Base-by-base conservation (phyloP, 139 green algal species). In the Mychonastes homosphaera region DNA sequence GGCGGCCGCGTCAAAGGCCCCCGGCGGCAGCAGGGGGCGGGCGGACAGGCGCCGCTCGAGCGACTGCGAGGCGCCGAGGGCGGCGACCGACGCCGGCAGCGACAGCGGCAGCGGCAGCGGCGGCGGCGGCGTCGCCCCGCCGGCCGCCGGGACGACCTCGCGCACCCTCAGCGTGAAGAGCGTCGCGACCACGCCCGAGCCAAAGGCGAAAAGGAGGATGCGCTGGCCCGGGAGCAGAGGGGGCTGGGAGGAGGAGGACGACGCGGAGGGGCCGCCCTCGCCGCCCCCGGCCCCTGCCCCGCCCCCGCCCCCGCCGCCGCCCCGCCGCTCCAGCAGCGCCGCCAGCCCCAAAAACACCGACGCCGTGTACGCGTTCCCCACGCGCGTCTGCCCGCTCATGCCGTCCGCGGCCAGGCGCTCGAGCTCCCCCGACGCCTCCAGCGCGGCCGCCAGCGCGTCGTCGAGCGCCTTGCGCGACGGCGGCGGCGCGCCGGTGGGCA, bases 291-390 rank as follows among this genome's bases (percentile, higher is more conserved):
- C 21, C 21, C 21, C 10, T 38, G 35, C 53, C 9, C 34, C 7
- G 15, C 29, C 29, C 38, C 51, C 28, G 33, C 69, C 72, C 60
- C 77, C 50, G 7, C 45, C 41, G 0, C 43, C 23, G 8, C 78
- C 75, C 10, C 64, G 57, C 16, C 53, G 49, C 28, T 76, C 55
- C 13, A 92, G 47, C 18, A 94, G 63, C 10, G 58, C 70, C 0
- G 78, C 76, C 19, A 90, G 66, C 8, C 76, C 68, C 16, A 54
- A 60, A 46, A 78, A 85, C 24, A 90, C 50, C 18, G 64, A 75
- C 2, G 81, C 82, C 1, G 79, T 79, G 78, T 94, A 94, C 58
- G 83, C 79, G 69, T 94, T 94, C 65, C 86, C 86, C 40, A 93
- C 77, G 71, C 79, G 74, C 28, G 27, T 38, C 43, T 75, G 65